These are phyloP conservation scores for Xanthoconium stramineum DNA, from an alignment of 768 basidiomycete species.

Conservation along the genomic window DNA sequence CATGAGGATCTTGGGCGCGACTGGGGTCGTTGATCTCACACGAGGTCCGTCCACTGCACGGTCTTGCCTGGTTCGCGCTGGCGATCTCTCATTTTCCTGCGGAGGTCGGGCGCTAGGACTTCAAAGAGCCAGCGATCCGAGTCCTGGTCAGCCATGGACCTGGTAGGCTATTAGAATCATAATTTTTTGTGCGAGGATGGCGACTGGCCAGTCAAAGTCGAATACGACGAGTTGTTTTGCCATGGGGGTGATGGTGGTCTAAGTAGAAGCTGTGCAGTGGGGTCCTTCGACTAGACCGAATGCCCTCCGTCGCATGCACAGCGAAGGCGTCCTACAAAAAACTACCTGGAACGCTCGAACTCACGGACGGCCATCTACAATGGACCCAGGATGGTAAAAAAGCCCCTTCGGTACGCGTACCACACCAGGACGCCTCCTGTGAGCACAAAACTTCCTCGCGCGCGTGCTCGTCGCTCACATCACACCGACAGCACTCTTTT, in stretches of 20 bases:
- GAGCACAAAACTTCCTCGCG: slow-evolving; percentile 30
- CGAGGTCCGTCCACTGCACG: slow-evolving; percentile 90
- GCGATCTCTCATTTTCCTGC: slow-evolving; percentile 59
- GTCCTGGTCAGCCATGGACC: slow-evolving; percentile 94
- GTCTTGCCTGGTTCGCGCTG: slow-evolving; percentile 52
- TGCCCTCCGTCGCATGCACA: slow-evolving; percentile 27
- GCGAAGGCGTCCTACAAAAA: slow-evolving; percentile 88
- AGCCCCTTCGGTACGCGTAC: slow-evolving; percentile 60
- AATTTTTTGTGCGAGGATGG: background rate
- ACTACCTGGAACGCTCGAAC: slow-evolving; percentile 66
- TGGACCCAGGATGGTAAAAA: slow-evolving; percentile 78
- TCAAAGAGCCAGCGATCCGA: slow-evolving; percentile 92
- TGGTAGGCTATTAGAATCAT: slow-evolving; percentile 24
- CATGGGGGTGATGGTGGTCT: background rate
- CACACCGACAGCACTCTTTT: slow-evolving; percentile 62
- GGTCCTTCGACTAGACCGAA: background rate
- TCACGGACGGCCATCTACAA: slow-evolving; percentile 68
- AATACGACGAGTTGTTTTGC: slow-evolving; percentile 79
- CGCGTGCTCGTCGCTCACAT: slow-evolving; percentile 1
- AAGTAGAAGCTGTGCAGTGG: background rate
- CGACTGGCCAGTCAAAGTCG: slow-evolving; percentile 90
- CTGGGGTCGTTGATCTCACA: slow-evolving; percentile 54
- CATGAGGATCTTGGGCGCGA: background rate
- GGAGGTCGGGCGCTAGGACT: slow-evolving; percentile 80
- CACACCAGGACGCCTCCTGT: slow-evolving; percentile 61